Percentiles rank a stretch among this genome's conserved stretches.
Conservation (phyloP, 805 yeast species). For the Candida fluviatilis region DNA sequence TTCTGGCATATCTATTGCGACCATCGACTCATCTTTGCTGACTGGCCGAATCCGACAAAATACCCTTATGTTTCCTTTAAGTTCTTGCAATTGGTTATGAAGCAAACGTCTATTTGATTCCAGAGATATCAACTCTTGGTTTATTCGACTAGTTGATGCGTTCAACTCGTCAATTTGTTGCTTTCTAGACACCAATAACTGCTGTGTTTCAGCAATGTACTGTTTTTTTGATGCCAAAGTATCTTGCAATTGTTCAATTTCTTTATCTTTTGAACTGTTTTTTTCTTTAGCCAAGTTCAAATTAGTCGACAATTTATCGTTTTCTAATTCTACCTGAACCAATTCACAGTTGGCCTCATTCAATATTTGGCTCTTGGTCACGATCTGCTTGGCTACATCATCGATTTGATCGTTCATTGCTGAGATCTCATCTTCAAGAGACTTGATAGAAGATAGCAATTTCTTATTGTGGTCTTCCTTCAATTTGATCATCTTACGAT, state of each 20-base stretch:
- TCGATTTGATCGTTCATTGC: conserved; percentile 10
- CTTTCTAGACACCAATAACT: conserved; percentile 5
- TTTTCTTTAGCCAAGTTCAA: conserved; percentile 5
- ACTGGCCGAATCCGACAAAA: conserved; percentile 80
- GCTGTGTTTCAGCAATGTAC: conserved; percentile 8
- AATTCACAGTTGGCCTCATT: conserved; percentile 5
- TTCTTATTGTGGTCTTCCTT: conserved; percentile 22
- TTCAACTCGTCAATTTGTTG: conserved; percentile 7
- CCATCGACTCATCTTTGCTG: conserved; percentile 7
- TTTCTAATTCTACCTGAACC: background rate
- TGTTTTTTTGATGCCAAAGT: conserved; percentile 8
- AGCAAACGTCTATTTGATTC: conserved; percentile 57
- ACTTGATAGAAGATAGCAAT: conserved; percentile 8
- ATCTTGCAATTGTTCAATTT: conserved; percentile 12
- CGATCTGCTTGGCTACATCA: conserved; percentile 4
- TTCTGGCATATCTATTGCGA: conserved; percentile 15
- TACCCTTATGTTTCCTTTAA: conserved; percentile 90
- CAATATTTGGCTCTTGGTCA: background rate
- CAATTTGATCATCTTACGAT: conserved; percentile 18
- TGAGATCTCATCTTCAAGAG: conserved; percentile 11
- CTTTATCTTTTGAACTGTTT: conserved; percentile 11
- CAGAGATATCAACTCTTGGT: conserved; percentile 38
- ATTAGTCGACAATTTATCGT: background rate
- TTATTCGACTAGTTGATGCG: conserved; percentile 11
- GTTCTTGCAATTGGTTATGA: conserved; percentile 75